A percentile compares a stretch with the other conserved stretches of the same genome.
Conservation (phyloP, 805 yeast genomes). For the Ogataea angusta region DNA sequence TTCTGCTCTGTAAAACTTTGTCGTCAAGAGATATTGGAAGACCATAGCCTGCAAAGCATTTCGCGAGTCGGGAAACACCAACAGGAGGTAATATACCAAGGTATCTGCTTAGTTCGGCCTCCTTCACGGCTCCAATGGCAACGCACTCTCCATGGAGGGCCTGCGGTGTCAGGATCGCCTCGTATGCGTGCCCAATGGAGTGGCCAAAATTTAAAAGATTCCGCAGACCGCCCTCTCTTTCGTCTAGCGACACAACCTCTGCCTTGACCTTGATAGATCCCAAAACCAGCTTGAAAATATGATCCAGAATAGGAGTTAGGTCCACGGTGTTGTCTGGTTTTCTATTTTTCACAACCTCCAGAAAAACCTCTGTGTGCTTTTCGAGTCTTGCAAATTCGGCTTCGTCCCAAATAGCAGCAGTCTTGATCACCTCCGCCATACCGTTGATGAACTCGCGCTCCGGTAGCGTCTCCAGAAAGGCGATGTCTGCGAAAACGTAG, state of each 20-base stretch:
- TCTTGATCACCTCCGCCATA: constrained; percentile 96
- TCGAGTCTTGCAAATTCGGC: constrained; percentile 84
- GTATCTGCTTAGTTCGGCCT: constrained; percentile 93
- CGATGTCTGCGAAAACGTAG: constrained; percentile 82
- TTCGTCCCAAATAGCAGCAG: constrained; percentile 98
- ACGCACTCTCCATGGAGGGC: constrained; percentile 98
- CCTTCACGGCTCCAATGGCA: constrained; percentile 92
- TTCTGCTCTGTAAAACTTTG: constrained; percentile 63
- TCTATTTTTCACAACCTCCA: constrained; percentile 55
- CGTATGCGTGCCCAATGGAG: constrained; percentile 96
- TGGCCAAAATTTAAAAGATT: constrained; percentile 94
- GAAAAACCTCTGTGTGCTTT: constrained; percentile 63
- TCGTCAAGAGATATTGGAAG: constrained; percentile 80
- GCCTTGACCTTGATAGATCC: constrained; percentile 92
- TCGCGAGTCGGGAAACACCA: constrained; percentile 85
- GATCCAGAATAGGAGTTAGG: constrained; percentile 64
- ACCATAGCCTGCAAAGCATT: constrained; percentile 80
- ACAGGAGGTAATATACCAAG: constrained; percentile 86
- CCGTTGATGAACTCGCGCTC: constrained; percentile 95
- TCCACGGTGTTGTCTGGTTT: constrained; percentile 51
- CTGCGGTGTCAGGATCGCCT: constrained; percentile 95
- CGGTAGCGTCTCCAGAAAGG: constrained; percentile 84
- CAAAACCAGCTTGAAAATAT: constrained; percentile 71
- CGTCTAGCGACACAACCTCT: constrained; percentile 88
- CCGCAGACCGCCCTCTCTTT: constrained; percentile 91